Percentiles rank a stretch among this genome's conserved stretches.
These are phyloP conservation scores for Primulina eburnea DNA, from an alignment of 257 asterid genomes.

Conservation along the genomic window DNA sequence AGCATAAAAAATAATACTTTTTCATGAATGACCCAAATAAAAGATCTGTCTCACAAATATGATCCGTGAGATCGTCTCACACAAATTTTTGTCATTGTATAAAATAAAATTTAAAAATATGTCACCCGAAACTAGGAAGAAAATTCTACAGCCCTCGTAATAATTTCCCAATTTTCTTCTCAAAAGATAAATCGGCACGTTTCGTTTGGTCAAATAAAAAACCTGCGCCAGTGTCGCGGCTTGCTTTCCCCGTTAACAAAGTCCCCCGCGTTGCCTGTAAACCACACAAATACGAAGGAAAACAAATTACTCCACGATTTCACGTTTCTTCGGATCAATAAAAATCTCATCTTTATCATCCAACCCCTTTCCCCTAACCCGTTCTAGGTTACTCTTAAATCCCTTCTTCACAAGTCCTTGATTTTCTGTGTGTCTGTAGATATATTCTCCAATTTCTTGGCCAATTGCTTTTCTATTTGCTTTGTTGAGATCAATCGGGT, in stretches of 20 bases:
- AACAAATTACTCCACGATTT: background rate
- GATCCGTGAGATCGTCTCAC: too few relatives aligned
- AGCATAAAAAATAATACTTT: too few relatives aligned
- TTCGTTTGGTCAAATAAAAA: background rate
- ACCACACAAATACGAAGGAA: background rate
- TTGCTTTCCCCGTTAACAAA: background rate
- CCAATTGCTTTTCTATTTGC: constrained; percentile 15
- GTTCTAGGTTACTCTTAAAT: background rate
- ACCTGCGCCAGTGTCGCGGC: too few relatives aligned
- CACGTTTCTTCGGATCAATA: background rate
- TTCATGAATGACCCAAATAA: too few relatives aligned
- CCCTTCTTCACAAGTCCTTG: background rate
- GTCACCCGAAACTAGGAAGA: background rate
- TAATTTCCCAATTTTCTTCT: background rate
- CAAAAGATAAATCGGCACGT: background rate
- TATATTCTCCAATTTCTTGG: constrained; percentile 14
- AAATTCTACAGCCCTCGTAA: background rate
- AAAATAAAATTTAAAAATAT: too few relatives aligned
- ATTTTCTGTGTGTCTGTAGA: constrained; percentile 21
- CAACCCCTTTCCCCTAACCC: background rate
- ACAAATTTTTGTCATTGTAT: too few relatives aligned
- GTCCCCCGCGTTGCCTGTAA: background rate
- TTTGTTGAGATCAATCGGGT: constrained; percentile 24
- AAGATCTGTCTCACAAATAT: too few relatives aligned
- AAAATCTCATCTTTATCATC: background rate